These are phyloP conservation scores for Pestalotiopsis sp. DNA, from an alignment of 2,329 filamentous ascomycete species.

Conservation along the genomic window DNA sequence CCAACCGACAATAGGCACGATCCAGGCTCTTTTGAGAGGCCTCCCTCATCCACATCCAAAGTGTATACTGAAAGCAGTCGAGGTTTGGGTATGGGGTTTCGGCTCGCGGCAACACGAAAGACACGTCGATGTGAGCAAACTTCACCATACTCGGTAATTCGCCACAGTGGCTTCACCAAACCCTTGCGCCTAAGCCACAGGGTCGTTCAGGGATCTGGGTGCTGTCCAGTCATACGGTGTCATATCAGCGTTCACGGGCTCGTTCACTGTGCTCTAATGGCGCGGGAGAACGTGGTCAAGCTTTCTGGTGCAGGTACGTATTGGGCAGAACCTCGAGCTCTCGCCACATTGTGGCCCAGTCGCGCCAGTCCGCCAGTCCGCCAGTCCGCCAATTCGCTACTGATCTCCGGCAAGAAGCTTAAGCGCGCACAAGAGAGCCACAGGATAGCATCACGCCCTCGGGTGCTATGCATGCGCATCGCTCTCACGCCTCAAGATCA, in stretches of 20 bases:
- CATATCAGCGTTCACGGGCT: background rate
- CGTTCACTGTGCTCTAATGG: too few relatives aligned
- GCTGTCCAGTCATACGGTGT: background rate
- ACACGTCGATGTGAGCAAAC: background rate
- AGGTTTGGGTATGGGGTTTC: background rate
- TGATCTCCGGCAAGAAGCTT: background rate
- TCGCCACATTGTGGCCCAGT: background rate
- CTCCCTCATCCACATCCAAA: constrained; percentile 7
- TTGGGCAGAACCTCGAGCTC: background rate
- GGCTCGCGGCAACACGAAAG: background rate
- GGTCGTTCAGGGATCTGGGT: background rate
- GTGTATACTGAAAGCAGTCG: background rate
- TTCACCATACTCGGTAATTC: background rate
- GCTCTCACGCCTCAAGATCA: background rate
- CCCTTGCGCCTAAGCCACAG: background rate
- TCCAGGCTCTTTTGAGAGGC: constrained; percentile 10
- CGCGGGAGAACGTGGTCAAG: background rate
- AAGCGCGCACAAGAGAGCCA: background rate
- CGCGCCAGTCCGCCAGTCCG: too few relatives aligned
- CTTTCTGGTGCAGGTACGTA: background rate
- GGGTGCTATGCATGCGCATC: background rate
- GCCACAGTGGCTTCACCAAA: background rate
- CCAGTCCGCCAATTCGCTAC: background rate
- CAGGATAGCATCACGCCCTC: constrained; percentile 7
- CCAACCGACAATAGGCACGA: background rate